These are phyloP conservation scores for Aurantiochytrium sp. DNA, from an alignment of 108 stramenopile genomes.

Conservation along the genomic window DNA sequence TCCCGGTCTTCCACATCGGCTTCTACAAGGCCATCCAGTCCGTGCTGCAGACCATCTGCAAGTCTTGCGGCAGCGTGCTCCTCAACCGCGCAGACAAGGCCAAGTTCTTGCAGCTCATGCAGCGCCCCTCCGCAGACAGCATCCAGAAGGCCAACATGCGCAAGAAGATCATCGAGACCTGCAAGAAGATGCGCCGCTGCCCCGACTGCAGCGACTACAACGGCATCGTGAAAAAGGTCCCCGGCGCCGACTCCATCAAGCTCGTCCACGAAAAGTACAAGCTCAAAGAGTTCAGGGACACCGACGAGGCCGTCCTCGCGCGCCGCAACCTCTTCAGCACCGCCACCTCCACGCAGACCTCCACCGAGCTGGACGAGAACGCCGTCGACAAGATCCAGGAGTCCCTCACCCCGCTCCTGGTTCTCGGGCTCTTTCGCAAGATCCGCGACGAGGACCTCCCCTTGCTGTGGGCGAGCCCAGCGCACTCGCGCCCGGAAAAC, in stretches of 20 bases:
- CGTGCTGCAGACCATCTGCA: constrained; percentile 91
- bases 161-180: constrained; percentile 82
- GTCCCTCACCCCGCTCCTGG: constrained; percentile 50
- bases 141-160: constrained; percentile 64
- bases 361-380: background rate
- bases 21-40: constrained; percentile 87
- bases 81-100: constrained; percentile 41
- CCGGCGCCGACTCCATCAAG: constrained; percentile 81
- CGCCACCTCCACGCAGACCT: background rate
- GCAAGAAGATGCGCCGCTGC: constrained; percentile 81
- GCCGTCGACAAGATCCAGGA: background rate
- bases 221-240: constrained; percentile 90
- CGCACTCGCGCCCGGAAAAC: constrained; percentile 88
- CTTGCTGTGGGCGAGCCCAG: constrained; percentile 80
- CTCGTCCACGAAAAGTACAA: constrained; percentile 77
- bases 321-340: background rate
- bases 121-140: constrained; percentile 72
- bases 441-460: constrained; percentile 92
- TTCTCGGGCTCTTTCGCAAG: constrained; percentile 73
- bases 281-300: background rate
- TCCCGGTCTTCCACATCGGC: constrained; percentile 97
- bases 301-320: background rate
- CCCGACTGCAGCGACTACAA: constrained; percentile 79
- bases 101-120: constrained; percentile 65
- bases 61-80: constrained; percentile 85